A percentile compares a stretch with the other conserved stretches of the same genome.
Evolutionary conservation across 148 eudicot species (phyloP).

Genomic region (Cornus kousa): DNA sequence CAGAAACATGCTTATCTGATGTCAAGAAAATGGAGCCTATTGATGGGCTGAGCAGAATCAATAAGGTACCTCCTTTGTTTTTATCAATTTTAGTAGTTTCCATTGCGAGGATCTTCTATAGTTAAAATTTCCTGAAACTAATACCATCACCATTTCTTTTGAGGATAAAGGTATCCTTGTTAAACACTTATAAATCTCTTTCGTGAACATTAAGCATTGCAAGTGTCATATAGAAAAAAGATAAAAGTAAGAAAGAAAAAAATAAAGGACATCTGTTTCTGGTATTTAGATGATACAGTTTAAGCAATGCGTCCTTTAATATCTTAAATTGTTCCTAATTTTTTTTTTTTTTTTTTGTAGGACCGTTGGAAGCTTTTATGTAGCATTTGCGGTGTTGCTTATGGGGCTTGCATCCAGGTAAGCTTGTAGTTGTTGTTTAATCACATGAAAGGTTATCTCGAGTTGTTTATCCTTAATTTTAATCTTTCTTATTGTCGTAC

Average conservation of each 20-base stretch:
- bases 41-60: constrained; percentile 79
- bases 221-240: neutral
- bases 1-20: constrained; percentile 96
- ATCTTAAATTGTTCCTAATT: neutral
- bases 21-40: constrained; percentile 98
- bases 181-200: neutral
- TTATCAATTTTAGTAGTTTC: neutral
- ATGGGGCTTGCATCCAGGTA: constrained; percentile 99
- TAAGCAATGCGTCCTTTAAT: neutral
- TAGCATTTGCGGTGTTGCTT: constrained; percentile 85
- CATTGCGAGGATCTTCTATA: neutral
- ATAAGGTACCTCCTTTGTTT: constrained; percentile 47
- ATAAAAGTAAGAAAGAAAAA: neutral
- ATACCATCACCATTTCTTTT: neutral
- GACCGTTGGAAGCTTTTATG: constrained; percentile 97
- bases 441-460: neutral
- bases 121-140: neutral
- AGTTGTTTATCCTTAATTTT: neutral
- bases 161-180: neutral
- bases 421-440: constrained; percentile 15
- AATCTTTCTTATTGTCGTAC: neutral
- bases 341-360: constrained; percentile 30
- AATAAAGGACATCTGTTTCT: too few relatives aligned
- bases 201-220: neutral
- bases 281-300: neutral